These are phyloP conservation scores for Xylariaceae sp. DNA, from an alignment of 2,329 filamentous ascomycete species.

Conservation along the genomic window DNA sequence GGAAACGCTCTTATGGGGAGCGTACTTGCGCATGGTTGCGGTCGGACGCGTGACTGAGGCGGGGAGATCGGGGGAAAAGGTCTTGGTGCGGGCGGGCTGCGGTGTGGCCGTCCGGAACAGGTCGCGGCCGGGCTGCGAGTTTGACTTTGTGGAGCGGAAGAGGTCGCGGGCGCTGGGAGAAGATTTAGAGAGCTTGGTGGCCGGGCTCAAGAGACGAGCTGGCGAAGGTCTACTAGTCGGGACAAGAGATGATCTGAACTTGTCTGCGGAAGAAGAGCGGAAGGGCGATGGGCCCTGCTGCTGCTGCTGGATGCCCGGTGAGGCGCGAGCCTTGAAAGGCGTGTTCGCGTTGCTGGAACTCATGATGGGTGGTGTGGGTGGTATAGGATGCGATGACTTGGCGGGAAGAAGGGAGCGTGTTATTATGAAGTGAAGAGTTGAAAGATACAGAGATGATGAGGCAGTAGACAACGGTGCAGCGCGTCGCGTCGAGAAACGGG, in stretches of 20 bases:
- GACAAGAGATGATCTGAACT: slow-evolving; percentile 35
- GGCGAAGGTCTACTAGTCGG: slow-evolving; percentile 28
- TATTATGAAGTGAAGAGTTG: neutral
- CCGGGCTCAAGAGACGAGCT: slow-evolving; percentile 19
- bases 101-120: slow-evolving; percentile 32
- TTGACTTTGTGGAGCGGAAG: slow-evolving; percentile 13
- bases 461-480: slow-evolving; percentile 2
- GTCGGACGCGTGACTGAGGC: slow-evolving; percentile 23
- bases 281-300: slow-evolving; percentile 31
- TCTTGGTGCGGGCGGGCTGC: slow-evolving; percentile 24
- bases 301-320: slow-evolving; percentile 20
- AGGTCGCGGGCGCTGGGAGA: slow-evolving; percentile 27
- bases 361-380: slow-evolving; percentile 17
- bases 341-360: slow-evolving; percentile 22
- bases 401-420: neutral
- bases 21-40: slow-evolving; percentile 28
- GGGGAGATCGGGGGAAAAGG: slow-evolving; percentile 30
- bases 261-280: slow-evolving; percentile 26
- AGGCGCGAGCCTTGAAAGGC: slow-evolving; percentile 29
- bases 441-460: neutral
- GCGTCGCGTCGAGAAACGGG: slow-evolving; percentile 6
- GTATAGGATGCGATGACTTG: slow-evolving; percentile 9
- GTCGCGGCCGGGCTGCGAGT: slow-evolving; percentile 20
- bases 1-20: slow-evolving; percentile 40
- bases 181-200: slow-evolving; percentile 21